These are phyloP conservation scores for Populus hybrid DNA, from an alignment of 441 rosid species.

Conservation along the genomic window DNA sequence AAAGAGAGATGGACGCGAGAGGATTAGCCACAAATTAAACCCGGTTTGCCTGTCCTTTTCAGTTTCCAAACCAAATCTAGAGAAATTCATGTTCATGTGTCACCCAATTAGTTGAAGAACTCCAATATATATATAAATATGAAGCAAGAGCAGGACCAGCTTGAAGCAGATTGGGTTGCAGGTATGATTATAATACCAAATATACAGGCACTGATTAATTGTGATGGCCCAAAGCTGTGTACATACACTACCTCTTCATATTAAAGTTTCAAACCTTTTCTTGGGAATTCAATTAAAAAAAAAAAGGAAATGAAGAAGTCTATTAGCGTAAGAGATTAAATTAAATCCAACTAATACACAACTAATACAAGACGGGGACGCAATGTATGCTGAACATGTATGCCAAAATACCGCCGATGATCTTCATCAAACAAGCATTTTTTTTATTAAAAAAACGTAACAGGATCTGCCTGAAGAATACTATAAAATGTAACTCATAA, in stretches of 20 bases:
- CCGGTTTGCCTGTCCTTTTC: background rate
- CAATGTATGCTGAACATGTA: background rate
- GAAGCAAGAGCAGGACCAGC: background rate
- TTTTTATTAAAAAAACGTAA: background rate
- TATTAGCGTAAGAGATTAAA: background rate
- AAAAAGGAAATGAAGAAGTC: background rate
- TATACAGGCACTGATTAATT: no score
- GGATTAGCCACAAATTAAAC: background rate
- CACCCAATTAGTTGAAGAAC: background rate
- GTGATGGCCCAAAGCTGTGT: no score
- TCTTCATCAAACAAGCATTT: background rate
- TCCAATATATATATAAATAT: background rate
- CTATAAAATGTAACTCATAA: background rate
- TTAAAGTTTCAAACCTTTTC: background rate
- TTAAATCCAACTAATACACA: background rate
- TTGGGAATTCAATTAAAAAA: background rate
- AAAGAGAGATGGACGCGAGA: background rate
- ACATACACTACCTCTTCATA: no score
- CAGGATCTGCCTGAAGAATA: constrained; percentile 1
- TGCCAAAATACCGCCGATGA: background rate
- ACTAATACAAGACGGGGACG: constrained; percentile 1
- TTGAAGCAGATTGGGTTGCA: no score
- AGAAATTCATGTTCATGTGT: background rate
- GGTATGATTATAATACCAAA: no score
- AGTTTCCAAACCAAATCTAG: no score